Conservation (phyloP, 495 filamentous ascomycete genomes). For the Penicillium chermesinum region DNA sequence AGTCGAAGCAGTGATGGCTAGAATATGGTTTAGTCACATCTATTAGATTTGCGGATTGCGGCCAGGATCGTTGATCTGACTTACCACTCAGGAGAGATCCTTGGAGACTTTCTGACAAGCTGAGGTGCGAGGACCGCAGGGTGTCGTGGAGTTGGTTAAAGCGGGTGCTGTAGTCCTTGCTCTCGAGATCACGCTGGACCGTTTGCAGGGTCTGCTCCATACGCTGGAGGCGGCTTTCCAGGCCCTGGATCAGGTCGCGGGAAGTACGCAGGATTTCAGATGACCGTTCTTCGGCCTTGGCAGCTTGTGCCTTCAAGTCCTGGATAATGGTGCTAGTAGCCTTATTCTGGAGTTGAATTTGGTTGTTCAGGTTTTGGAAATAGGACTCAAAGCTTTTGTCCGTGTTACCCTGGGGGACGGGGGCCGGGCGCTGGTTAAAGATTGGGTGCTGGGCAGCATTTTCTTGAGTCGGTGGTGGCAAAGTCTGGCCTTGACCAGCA, state of each 20-base stretch:
- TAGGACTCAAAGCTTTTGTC: constrained; percentile 53
- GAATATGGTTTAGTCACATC: too few species aligned
- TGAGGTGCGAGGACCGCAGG: constrained; percentile 66
- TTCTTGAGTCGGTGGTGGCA: constrained; percentile 24
- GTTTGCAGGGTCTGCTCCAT: constrained; percentile 52
- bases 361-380: constrained; percentile 76
- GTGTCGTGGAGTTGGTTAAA: constrained; percentile 67
- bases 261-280: constrained; percentile 48
- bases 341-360: constrained; percentile 70
- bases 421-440: constrained; percentile 22
- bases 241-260: constrained; percentile 49
- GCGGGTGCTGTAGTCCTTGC: constrained; percentile 67
- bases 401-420: constrained; percentile 27
- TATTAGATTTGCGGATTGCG: background rate
- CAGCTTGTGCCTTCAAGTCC: constrained; percentile 46
- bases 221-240: constrained; percentile 49
- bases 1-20: constrained; percentile 54
- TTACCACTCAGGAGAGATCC: constrained; percentile 32
- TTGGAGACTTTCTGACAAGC: constrained; percentile 51
- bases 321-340: constrained; percentile 64
- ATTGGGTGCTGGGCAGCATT: constrained; percentile 30
- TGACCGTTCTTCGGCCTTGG: constrained; percentile 54
- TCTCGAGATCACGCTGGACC: constrained; percentile 61
- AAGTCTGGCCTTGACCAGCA: constrained; percentile 14
- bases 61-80: constrained; percentile 3